Conservation (phyloP, 2,329 filamentous ascomycete species). For the Mycosphaerella sp. region DNA sequence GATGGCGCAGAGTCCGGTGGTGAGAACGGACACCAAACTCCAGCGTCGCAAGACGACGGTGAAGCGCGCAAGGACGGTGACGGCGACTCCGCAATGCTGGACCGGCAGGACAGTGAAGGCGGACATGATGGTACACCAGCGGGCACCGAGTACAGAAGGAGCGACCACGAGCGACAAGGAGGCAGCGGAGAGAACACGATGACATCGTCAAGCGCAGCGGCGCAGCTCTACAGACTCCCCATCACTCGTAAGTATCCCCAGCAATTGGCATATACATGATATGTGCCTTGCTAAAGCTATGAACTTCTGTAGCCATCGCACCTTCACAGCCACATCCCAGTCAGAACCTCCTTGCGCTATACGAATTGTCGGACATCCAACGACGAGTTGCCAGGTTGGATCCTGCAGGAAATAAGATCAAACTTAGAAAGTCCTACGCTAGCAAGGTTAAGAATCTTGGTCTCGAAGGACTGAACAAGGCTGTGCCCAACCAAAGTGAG, state of each 20-base stretch:
- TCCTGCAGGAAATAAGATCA: slow-evolving; percentile 60
- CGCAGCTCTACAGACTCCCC: slow-evolving; percentile 26
- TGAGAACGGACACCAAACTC: slow-evolving; percentile 26
- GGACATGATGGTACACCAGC: slow-evolving; percentile 14
- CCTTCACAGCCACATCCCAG: slow-evolving; percentile 51
- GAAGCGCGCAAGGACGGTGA: slow-evolving; percentile 34
- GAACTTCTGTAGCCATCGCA: slow-evolving; percentile 34
- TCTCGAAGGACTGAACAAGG: slow-evolving; percentile 46
- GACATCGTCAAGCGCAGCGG: slow-evolving; percentile 4
- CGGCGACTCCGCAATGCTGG: slow-evolving; percentile 39
- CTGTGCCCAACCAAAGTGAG: slow-evolving; percentile 36
- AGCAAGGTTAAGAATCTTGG: slow-evolving; percentile 46
- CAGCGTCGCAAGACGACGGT: slow-evolving; percentile 23
- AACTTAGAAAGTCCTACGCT: slow-evolving; percentile 53
- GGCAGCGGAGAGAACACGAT: slow-evolving; percentile 1
- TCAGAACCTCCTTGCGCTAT: slow-evolving; percentile 54
- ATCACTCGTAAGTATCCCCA: slow-evolving; percentile 30
- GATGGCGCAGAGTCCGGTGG: slow-evolving; percentile 23
- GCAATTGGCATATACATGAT: slow-evolving; percentile 20
- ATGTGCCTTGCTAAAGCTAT: slow-evolving; percentile 34
- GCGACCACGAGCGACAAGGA: slow-evolving; percentile 44
- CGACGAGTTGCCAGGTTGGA: slow-evolving; percentile 54
- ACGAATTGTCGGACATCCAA: slow-evolving; percentile 51
- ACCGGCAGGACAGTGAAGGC: slow-evolving; percentile 18
- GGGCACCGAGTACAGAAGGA: slow-evolving; percentile 36